Percentiles rank a stretch among this genome's conserved stretches.
These are phyloP conservation scores for Paracamarosporium sp. DNA, from an alignment of 2,329 filamentous ascomycete genomes.

Conservation along the genomic window DNA sequence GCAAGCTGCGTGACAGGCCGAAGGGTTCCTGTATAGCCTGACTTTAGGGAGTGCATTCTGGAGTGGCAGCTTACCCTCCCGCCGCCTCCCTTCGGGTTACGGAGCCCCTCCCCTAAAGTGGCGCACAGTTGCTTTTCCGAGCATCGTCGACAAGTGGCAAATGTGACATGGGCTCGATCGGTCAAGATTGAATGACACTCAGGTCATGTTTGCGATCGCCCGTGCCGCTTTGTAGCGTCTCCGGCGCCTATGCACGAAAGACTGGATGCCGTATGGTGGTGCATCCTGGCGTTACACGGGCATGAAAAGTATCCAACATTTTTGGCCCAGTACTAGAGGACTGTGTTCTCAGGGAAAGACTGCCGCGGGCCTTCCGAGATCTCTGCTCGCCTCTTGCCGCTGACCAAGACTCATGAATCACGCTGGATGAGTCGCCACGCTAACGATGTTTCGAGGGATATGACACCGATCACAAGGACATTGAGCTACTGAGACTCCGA, in stretches of 20 bases:
- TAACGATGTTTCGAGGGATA: constrained; percentile 67
- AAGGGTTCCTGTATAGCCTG: background rate
- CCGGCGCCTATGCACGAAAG: background rate
- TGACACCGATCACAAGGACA: constrained; percentile 75
- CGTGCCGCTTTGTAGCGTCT: constrained; percentile 1
- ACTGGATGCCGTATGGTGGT: too few species aligned
- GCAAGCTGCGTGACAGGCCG: background rate
- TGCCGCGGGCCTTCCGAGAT: background rate
- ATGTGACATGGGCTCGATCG: constrained; percentile 9
- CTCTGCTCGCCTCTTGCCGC: background rate
- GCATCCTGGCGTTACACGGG: too few species aligned
- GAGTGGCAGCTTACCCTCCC: background rate
- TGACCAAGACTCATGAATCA: background rate
- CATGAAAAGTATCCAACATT: too few species aligned
- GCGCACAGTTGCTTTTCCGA: background rate
- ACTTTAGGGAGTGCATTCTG: background rate
- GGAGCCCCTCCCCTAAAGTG: background rate
- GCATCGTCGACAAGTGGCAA: background rate
- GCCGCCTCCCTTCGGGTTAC: background rate
- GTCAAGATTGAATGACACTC: constrained; percentile 14
- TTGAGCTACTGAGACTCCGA: constrained; percentile 78
- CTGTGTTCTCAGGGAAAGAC: background rate
- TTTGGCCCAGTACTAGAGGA: too few species aligned
- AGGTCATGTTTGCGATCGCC: constrained; percentile 4
- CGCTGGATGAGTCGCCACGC: constrained; percentile 15